These are phyloP conservation scores for Ceratocystis harringtonii DNA, from an alignment of 2,329 filamentous ascomycete genomes.

Conservation along the genomic window DNA sequence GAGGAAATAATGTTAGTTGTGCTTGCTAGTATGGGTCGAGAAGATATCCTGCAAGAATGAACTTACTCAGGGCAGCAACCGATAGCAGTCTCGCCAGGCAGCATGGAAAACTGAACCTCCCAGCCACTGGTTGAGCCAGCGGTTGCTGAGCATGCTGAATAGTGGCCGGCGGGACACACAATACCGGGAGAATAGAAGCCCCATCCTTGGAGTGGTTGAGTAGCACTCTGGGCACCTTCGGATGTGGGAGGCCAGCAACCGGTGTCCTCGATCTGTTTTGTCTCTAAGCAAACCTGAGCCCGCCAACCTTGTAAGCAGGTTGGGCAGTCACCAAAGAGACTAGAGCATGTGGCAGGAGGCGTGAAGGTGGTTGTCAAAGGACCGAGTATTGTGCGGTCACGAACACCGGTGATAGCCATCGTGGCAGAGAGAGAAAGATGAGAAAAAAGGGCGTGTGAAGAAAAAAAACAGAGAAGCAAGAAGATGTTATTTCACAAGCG, in stretches of 20 bases:
- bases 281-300: conserved; percentile 11
- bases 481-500: too few species aligned
- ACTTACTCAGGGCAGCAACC: conserved; percentile 25
- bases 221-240: conserved; percentile 1
- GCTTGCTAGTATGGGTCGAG: conserved; percentile 8
- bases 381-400: conserved; percentile 16
- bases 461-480: too few species aligned
- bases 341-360: conserved; percentile 16
- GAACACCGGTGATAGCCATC: conserved; percentile 15
- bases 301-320: conserved; percentile 7
- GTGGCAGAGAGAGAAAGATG: neutral
- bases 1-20: neutral
- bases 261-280: conserved; percentile 16
- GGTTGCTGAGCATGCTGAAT: conserved; percentile 23
- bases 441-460: neutral
- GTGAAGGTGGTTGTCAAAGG: conserved; percentile 19
- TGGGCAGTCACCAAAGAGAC: conserved; percentile 12
- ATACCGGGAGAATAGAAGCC: conserved; percentile 26
- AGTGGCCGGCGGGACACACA: conserved; percentile 24
- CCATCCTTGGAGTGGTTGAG: conserved; percentile 19
- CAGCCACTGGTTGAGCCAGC: conserved; percentile 20
- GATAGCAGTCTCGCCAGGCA: conserved; percentile 22
- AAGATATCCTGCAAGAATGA: neutral
- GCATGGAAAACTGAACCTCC: conserved; percentile 22
- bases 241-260: conserved; percentile 13